phyloP scores from a whole-genome alignment of 75 land plant genomes.

The Larix kaempferi region DNA sequence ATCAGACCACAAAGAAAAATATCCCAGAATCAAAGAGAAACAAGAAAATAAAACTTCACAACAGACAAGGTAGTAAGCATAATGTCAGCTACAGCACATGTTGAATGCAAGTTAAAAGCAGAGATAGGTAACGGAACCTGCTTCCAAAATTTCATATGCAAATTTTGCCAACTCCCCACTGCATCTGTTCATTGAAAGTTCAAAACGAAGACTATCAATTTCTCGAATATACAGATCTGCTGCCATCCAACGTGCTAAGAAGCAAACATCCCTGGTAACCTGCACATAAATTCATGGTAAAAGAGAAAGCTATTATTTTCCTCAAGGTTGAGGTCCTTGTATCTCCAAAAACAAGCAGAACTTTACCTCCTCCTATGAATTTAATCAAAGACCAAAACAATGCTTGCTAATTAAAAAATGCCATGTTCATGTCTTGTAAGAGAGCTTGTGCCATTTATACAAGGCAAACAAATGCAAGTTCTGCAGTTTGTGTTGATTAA shows the following conservation, averaged over 20 bases:
- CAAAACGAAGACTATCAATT: conserved; percentile 86
- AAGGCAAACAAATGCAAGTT: too few relatives aligned
- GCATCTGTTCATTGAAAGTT: conserved; percentile 86
- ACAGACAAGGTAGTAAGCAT: not conserved
- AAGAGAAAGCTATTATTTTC: not conserved
- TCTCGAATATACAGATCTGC: conserved; percentile 89
- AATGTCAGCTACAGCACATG: not conserved
- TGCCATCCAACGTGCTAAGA: conserved; percentile 90
- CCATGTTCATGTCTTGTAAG: too few relatives aligned
- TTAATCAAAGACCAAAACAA: not conserved
- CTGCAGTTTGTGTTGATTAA: not conserved
- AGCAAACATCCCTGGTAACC: conserved; percentile 93
- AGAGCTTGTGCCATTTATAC: not conserved
- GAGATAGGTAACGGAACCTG: conserved; percentile 36
- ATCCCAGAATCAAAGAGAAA: not conserved
- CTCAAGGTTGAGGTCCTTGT: not conserved
- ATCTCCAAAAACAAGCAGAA: not conserved
- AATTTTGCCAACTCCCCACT: conserved; percentile 55
- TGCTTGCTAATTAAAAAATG: not conserved
- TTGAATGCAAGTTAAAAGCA: not conserved
- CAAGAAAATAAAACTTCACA: not conserved
- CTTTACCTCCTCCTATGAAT: not conserved
- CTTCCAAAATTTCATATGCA: conserved; percentile 66
- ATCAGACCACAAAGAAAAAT: not conserved
- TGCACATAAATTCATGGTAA: conserved; percentile 19